phyloP scores from a whole-genome alignment of 2,329 filamentous ascomycete genomes.

The Scedosporium minutisporum region DNA sequence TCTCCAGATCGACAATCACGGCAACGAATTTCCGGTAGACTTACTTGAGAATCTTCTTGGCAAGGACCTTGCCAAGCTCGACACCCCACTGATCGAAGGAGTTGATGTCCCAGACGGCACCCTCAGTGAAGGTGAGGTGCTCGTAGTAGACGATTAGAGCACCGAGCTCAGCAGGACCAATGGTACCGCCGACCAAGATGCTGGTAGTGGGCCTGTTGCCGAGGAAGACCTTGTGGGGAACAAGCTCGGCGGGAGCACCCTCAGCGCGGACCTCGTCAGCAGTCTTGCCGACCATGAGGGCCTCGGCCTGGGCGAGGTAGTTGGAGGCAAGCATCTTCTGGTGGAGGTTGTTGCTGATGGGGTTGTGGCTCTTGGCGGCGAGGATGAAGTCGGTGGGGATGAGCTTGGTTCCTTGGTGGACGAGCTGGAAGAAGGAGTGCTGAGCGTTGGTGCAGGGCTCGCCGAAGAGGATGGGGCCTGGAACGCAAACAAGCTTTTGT shows the following conservation, averaged over 20 bases:
- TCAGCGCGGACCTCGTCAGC: slow-evolving; percentile 70
- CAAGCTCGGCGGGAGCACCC: slow-evolving; percentile 61
- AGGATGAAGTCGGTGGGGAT: slow-evolving; percentile 98
- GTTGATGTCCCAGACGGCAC: slow-evolving; percentile 99
- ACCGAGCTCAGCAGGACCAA: slow-evolving; percentile 87
- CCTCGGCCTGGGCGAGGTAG: slow-evolving; percentile 83
- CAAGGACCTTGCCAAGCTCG: slow-evolving; percentile 90
- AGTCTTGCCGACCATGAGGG: slow-evolving; percentile 84
- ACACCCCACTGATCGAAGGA: slow-evolving; percentile 99
- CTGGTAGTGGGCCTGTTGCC: slow-evolving; percentile 95
- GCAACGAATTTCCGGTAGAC: slow-evolving; percentile 1
- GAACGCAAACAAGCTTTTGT: slow-evolving; percentile 12
- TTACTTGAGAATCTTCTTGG: slow-evolving; percentile 70
- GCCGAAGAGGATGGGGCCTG: slow-evolving; percentile 81
- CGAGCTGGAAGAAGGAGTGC: slow-evolving; percentile 99
- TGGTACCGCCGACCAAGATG: slow-evolving; percentile 80
- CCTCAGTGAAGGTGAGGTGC: slow-evolving; percentile 95
- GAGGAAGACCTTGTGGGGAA: slow-evolving; percentile 98
- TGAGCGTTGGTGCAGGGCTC: slow-evolving; percentile 98
- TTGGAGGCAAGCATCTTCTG: slow-evolving; percentile 93
- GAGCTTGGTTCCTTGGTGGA: slow-evolving; percentile 98
- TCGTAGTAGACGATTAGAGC: slow-evolving; percentile 98
- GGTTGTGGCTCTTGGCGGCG: slow-evolving; percentile 94
- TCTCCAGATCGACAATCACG: not conserved
- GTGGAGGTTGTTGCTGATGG: slow-evolving; percentile 82